Evolutionary conservation across 768 basidiomycete genomes (phyloP).

Genomic region (Pleurotus ostreatus): DNA sequence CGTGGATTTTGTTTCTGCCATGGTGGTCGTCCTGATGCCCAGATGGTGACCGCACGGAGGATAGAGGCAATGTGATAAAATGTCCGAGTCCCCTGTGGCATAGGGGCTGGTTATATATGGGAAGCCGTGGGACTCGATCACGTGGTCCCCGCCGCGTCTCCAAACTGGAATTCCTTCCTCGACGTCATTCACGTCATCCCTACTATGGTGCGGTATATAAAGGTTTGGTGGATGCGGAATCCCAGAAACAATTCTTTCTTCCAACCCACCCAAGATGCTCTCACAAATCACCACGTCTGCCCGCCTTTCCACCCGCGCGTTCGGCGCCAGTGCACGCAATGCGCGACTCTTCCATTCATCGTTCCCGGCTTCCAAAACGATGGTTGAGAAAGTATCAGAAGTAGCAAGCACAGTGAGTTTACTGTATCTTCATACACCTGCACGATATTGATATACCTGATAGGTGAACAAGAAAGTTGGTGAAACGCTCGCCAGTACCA

Average conservation of each 20-base stretch:
- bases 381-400: conserved; percentile 42
- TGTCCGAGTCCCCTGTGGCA: too few species aligned
- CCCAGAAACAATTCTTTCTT: neutral
- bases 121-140: neutral
- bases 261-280: neutral
- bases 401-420: conserved; percentile 35
- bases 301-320: neutral
- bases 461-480: conserved; percentile 44
- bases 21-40: neutral
- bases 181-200: neutral
- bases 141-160: neutral
- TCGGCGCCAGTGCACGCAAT: neutral
- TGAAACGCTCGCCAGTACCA: conserved; percentile 39
- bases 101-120: too few species aligned
- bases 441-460: neutral
- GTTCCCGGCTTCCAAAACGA: conserved; percentile 29
- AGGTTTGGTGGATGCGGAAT: neutral
- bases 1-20: neutral
- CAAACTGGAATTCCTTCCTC: neutral
- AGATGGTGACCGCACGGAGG: neutral
- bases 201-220: neutral
- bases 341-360: conserved; percentile 31
- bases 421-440: neutral
- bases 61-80: neutral
- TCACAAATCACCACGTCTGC: neutral